Base-by-base conservation (phyloP, 768 basidiomycete genomes). In the Lentinula guzmanii region DNA sequence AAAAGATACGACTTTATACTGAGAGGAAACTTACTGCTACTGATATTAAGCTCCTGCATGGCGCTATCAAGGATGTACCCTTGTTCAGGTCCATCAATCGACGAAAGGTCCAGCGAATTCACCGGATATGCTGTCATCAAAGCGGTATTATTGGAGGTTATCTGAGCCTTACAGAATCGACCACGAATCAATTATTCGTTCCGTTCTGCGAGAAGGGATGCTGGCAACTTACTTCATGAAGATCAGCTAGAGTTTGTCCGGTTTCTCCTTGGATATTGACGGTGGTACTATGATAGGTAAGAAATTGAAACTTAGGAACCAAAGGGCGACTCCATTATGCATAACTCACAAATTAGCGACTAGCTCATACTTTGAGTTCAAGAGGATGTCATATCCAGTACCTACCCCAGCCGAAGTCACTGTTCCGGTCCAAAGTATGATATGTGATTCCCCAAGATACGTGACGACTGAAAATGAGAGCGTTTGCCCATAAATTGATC, bases 51-150 rank as follows among this genome's bases (percentile, higher is more conserved):
- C 28, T 59, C 58, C 18, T 59, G 58, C 1, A 59, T 34, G 8
- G 46, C 58, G 35, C 58, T 59, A 35, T 59, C 58, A 2, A 59
- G n/a, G 6, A 59, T 15, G 15, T 39, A 59, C 18, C 58, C 58
- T 4, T 28, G 3, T 9, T 16, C 18, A 21, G 58, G 34, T 10
- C 58, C 58, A 16, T 33, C 58, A 42, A 33, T 31, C 3, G 58
- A 9, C 8, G 58, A 34, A 18, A 59, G 46, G 16, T 59, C 42
- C 5, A 33, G 16, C n/a, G 31, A 31, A 4, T 33, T 28, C 4
- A n/a, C 35, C 18, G 31, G 35, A 18, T 59, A 59, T 3, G 58
- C 46, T 15, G 58, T 59, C 45, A 59, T 46, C 7, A 59, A 21
- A 11, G n/a, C 58, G 8, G 58, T 59, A 37, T 51, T 59, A 15